Evolutionary conservation across 2,329 filamentous ascomycete species (phyloP).

Genomic region (Monosporascus sp.): DNA sequence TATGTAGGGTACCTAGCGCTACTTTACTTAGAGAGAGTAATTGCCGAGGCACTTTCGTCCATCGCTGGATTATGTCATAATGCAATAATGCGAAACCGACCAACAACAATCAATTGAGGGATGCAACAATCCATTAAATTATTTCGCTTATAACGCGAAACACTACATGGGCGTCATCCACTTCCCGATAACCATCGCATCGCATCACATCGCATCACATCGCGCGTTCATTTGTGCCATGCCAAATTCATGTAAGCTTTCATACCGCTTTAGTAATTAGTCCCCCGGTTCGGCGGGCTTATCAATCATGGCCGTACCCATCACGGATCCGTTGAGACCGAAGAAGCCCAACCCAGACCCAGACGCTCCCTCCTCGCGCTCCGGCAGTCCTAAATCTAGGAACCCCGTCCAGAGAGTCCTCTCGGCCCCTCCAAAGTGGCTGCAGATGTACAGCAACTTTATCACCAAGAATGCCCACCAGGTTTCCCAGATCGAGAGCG

Average conservation of each 20-base stretch:
- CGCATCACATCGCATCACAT: no score
- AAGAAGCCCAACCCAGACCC: not conserved
- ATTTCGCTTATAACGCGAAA: no score
- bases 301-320: not conserved
- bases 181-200: not conserved
- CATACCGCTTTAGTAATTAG: not conserved
- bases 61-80: not conserved
- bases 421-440: conserved; percentile 58
- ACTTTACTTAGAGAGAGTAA: no score
- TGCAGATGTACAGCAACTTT: conserved; percentile 76
- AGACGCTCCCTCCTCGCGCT: not conserved
- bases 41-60: not conserved
- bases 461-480: conserved; percentile 92
- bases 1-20: no score
- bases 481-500: conserved; percentile 91
- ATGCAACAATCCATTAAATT: no score
- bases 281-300: not conserved
- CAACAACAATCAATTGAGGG: no score
- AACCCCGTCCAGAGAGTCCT: conserved; percentile 39
- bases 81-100: no score
- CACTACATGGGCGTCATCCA: not conserved
- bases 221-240: no score
- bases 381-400: not conserved
- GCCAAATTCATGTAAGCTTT: no score
- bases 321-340: not conserved